A percentile compares a stretch with the other conserved stretches of the same genome.
These are phyloP conservation scores for Russula ochroleuca DNA, from an alignment of 768 basidiomycete genomes.

Conservation along the genomic window DNA sequence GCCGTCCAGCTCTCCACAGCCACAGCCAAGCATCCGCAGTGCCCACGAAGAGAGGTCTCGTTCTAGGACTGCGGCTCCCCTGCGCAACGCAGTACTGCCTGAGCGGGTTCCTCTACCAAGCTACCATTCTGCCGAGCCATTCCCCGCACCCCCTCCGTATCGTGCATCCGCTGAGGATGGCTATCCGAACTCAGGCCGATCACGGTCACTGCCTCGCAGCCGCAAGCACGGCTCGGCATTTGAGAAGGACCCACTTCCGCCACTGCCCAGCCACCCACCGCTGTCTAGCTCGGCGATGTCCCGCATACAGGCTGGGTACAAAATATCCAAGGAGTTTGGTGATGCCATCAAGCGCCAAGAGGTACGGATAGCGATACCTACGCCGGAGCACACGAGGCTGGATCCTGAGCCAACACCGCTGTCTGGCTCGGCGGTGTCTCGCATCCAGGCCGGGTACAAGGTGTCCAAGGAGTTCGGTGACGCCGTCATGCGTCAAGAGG, in stretches of 20 bases:
- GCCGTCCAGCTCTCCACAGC: neutral
- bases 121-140: neutral
- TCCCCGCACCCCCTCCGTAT: constrained; percentile 8
- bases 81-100: neutral
- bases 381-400: neutral
- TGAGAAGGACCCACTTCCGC: neutral
- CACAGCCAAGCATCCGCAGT: neutral
- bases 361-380: constrained; percentile 4
- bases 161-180: neutral
- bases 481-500: constrained; percentile 14
- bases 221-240: neutral
- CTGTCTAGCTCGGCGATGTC: constrained; percentile 8
- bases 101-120: neutral
- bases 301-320: constrained; percentile 18
- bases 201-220: constrained; percentile 1
- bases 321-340: constrained; percentile 13
- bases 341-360: constrained; percentile 16
- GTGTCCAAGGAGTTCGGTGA: constrained; percentile 14
- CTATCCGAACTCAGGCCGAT: neutral
- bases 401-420: neutral
- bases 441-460: constrained; percentile 17
- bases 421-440: constrained; percentile 8
- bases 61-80: neutral
- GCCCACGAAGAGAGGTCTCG: neutral
- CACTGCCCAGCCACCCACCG: neutral